A percentile compares a stretch with the other conserved stretches of the same genome.
These are phyloP conservation scores for Saitoella complicata DNA, from an alignment of 805 yeast species.

Conservation along the genomic window DNA sequence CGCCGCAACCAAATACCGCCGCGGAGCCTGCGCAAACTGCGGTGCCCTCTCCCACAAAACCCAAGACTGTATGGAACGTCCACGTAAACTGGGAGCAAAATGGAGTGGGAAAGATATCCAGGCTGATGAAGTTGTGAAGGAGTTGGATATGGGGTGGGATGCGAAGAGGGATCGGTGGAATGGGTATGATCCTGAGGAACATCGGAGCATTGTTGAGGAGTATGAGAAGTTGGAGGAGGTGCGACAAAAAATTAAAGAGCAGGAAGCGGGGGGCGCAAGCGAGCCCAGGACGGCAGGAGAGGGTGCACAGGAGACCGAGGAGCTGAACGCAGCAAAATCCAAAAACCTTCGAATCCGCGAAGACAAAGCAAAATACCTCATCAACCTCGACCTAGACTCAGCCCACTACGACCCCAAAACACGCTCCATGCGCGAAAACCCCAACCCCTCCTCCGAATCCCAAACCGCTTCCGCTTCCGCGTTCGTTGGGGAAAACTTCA, in stretches of 20 bases:
- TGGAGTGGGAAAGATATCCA: conserved; percentile 20
- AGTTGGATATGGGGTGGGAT: conserved; percentile 35
- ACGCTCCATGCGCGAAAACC: conserved; percentile 17
- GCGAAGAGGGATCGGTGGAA: conserved; percentile 68
- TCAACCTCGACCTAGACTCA: conserved; percentile 32
- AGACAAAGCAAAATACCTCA: conserved; percentile 58
- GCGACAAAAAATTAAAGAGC: conserved; percentile 12
- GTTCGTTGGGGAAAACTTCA: conserved; percentile 24
- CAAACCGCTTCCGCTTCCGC: conserved; percentile 32
- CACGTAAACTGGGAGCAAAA: conserved; percentile 27
- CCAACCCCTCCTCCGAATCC: conserved; percentile 3
- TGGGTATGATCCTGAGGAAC: conserved; percentile 54
- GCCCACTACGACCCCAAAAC: conserved; percentile 31
- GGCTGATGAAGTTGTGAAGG: conserved; percentile 17
- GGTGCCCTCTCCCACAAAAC: conserved; percentile 35
- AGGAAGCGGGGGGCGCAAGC: conserved; percentile 6
- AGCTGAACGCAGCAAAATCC: conserved; percentile 20
- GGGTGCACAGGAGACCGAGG: conserved; percentile 25
- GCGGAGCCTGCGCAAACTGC: conserved; percentile 40
- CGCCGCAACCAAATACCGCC: conserved; percentile 21
- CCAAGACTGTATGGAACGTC: conserved; percentile 44
- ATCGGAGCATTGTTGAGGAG: conserved; percentile 32
- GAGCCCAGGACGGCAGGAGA: conserved; percentile 8
- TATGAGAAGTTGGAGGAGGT: conserved; percentile 28
- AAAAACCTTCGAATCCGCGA: conserved; percentile 43